Base-by-base conservation (phyloP, 1,284 basidiomycete genomes). In the Papiliotrema terrestris region DNA sequence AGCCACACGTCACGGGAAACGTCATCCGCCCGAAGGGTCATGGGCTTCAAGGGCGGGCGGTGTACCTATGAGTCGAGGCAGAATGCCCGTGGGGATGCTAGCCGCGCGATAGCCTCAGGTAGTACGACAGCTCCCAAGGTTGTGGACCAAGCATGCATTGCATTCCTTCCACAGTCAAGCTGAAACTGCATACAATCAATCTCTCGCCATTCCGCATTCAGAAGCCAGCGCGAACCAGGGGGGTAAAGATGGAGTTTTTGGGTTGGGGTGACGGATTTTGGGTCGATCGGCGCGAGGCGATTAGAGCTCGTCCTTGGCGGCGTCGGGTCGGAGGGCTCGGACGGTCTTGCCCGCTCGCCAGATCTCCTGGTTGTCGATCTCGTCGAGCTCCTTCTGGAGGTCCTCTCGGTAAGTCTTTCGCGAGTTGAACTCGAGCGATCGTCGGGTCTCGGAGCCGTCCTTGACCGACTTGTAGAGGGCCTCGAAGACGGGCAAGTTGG, bases 361-460 rank as follows among this genome's bases (percentile, higher is more conserved):
- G 79, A 98, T 98, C 82, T 98, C 95, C 65, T 77, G 75, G 65
- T 72, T 69, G 79, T 97, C 88, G 71, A 99, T 97, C 78, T 91
- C 92, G 76, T 86, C 88, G 60, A 96, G 84, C 81, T 99, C 95
- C 82, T 86, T 88, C 66, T 88, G 88, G 63, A 97, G 86, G 75
- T 96, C 93, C 78, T 92, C 81, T 60, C 94, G 89, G 83, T 99
- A 99, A 9, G 93, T 96, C 67, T 83, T 78, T 58, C 92, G 86
- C 56, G 87, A 86, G 78, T 98, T 98, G 83, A 91, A 99, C 77
- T 97, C 92, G 69, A 99, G 86, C 47, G 92, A 88, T 75, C 95
- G 93, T 76, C 92, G 87, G 48, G 96, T 98, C 84, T 99, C 96
- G 32, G 89, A 89, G 58, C 96, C 96, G 75, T 98, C 86, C 75